Evolutionary conservation across 805 yeast genomes (phyloP), one percentile per base, ranked within the genome.

Genomic region (Starmerella bacillaris): DNA sequence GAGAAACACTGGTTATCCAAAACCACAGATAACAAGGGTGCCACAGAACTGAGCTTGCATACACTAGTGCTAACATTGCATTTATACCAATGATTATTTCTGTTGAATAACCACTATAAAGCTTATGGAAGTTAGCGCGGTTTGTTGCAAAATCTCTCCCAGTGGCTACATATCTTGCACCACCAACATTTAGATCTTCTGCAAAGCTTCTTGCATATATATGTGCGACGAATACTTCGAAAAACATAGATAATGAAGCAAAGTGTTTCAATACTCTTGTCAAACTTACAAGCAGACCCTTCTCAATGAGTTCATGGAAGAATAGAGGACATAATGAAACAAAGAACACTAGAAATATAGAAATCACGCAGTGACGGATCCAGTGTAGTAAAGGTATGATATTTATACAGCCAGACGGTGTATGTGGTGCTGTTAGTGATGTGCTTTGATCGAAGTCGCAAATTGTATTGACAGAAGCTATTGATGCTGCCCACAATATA

Each of bases 21-120:
- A 83, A 83, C 93, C 94, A 83, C 38, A 83, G 60, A 45, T 82
- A 65, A 30, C 93, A 76, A 18, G 89, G 73, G 62, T 77, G 67
- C 83, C 84, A 78, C 65, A 73, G 68, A 0, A 71, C 58, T 11
- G 70, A 47, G 2, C 79, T 66, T 27, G 72, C 62, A 46, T 68
- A 74, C 4, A 73, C 45, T 29, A 78, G 61, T 42, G 74, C 50
- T 37, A 68, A 45, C 28, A 69, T 55, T 18, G 70, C 62, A 3
- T 63, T 51, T 1, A 68, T 63, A 2, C 82, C 84, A 40, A 78
- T 67, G 3, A 18, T 3, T 3, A 41, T 35, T 33, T 73, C 77
- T 21, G 70, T 62, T 3, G 82, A 72, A 55, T 75, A 78, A 41
- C 83, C 63, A 7, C 80, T 59, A 47, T 72, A 78, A 31, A 79